phyloP scores from a whole-genome alignment of 805 yeast species.

The Wickerhamiella bombiphila region DNA sequence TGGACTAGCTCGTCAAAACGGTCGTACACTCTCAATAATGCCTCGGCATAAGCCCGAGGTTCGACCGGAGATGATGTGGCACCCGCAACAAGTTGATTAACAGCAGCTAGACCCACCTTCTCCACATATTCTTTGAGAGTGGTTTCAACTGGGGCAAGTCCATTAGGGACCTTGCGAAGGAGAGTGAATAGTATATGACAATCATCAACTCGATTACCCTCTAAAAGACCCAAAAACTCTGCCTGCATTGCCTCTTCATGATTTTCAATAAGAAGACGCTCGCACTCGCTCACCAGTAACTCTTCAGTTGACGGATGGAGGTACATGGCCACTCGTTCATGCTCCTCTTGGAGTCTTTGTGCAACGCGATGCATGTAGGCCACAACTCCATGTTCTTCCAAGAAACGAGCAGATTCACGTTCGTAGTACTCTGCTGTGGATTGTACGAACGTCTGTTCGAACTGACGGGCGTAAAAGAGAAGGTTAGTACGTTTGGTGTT shows the following conservation, averaged over 20 bases:
- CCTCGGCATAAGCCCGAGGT: slow-evolving; percentile 68
- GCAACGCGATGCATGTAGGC: slow-evolving; percentile 84
- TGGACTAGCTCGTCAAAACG: slow-evolving; percentile 52
- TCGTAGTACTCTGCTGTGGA: slow-evolving; percentile 43
- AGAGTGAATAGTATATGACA: slow-evolving; percentile 63
- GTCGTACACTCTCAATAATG: slow-evolving; percentile 54
- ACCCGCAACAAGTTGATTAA: slow-evolving; percentile 39
- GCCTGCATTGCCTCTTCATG: slow-evolving; percentile 65
- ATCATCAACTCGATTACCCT: slow-evolving; percentile 55
- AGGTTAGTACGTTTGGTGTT: slow-evolving; percentile 77
- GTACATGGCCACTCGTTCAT: slow-evolving; percentile 58
- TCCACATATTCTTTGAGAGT: slow-evolving; percentile 61
- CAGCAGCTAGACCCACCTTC: slow-evolving; percentile 43
- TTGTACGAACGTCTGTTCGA: slow-evolving; percentile 62
- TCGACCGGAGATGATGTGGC: slow-evolving; percentile 29
- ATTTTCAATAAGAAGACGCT: slow-evolving; percentile 58
- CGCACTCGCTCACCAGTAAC: slow-evolving; percentile 60
- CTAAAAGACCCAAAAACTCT: slow-evolving; percentile 63
- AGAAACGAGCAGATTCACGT: slow-evolving; percentile 50
- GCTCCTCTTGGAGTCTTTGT: slow-evolving; percentile 68
- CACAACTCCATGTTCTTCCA: slow-evolving; percentile 65
- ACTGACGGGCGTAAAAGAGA: slow-evolving; percentile 63
- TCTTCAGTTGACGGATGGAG: slow-evolving; percentile 77
- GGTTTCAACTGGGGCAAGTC: slow-evolving; percentile 63
- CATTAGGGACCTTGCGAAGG: slow-evolving; percentile 61